Percentiles rank a stretch among this genome's conserved stretches.
These are phyloP conservation scores for Ascochyta fabae DNA, from an alignment of 2,329 filamentous ascomycete species.

Conservation along the genomic window DNA sequence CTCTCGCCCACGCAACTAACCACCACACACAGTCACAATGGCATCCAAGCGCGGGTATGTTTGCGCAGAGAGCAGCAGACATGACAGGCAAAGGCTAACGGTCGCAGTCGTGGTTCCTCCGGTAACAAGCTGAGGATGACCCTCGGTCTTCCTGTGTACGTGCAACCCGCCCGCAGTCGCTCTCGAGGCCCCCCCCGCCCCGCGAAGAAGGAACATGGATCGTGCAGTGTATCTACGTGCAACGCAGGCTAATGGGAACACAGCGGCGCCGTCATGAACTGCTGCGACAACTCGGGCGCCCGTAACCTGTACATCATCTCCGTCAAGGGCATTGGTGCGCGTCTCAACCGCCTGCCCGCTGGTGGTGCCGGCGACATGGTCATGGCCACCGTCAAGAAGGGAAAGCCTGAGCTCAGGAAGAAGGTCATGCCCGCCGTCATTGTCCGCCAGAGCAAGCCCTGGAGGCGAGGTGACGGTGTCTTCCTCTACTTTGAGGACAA, in stretches of 20 bases:
- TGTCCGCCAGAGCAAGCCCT: slow-evolving; percentile 98
- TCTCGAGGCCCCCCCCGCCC: slow-evolving; percentile 4
- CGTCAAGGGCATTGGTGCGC: slow-evolving; percentile 97
- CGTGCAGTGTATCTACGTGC: slow-evolving; percentile 15
- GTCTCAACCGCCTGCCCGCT: slow-evolving; percentile 95
- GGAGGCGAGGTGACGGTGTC: slow-evolving; percentile 97
- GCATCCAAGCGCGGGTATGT: slow-evolving; percentile 51
- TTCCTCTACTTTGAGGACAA: slow-evolving; percentile 99
- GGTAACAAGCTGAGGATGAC: slow-evolving; percentile 99
- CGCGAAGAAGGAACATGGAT: slow-evolving; percentile 11
- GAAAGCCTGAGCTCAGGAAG: slow-evolving; percentile 99
- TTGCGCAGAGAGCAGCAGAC: background rate
- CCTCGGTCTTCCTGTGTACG: slow-evolving; percentile 99
- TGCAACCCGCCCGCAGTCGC: slow-evolving; percentile 46
- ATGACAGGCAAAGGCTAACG: slow-evolving; percentile 31
- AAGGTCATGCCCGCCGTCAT: slow-evolving; percentile 99
- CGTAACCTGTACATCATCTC: slow-evolving; percentile 99
- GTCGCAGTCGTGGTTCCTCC: slow-evolving; percentile 74
- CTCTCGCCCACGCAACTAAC: slow-evolving; percentile 22
- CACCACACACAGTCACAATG: slow-evolving; percentile 45
- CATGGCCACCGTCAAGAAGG: slow-evolving; percentile 99
- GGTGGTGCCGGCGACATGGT: slow-evolving; percentile 99
- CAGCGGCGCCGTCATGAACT: slow-evolving; percentile 99
- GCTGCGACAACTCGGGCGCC: slow-evolving; percentile 98
- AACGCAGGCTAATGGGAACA: slow-evolving; percentile 41